phyloP scores from a whole-genome alignment of 1,139 yeast species.

The Sugiyamaella neomexicana region DNA sequence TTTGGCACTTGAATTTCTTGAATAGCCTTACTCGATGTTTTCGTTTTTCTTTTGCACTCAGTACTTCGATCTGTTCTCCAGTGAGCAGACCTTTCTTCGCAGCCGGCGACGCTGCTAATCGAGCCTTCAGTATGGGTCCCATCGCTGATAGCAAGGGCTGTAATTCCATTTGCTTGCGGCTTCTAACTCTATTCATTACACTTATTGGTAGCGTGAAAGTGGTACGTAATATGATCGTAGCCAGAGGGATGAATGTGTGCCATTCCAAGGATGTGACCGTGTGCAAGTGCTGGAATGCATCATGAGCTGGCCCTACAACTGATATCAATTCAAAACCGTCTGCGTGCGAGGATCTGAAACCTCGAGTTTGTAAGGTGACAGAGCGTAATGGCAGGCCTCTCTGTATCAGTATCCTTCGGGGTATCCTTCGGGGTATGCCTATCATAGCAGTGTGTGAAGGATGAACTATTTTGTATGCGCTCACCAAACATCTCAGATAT shows the following conservation, averaged over 20 bases:
- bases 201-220: slow-evolving; percentile 77
- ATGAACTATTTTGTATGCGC: too few relatives aligned
- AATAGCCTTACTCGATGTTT: slow-evolving; percentile 71
- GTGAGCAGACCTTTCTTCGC: slow-evolving; percentile 51
- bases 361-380: neutral
- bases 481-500: too few relatives aligned
- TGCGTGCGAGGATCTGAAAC: slow-evolving; percentile 20
- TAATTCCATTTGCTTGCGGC: slow-evolving; percentile 67
- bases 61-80: slow-evolving; percentile 71
- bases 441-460: neutral
- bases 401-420: neutral
- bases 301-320: slow-evolving; percentile 31
- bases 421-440: neutral
- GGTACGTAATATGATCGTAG: slow-evolving; percentile 66
- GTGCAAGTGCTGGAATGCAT: slow-evolving; percentile 33
- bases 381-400: neutral
- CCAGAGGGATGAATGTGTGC: slow-evolving; percentile 75
- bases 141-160: slow-evolving; percentile 65
- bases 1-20: slow-evolving; percentile 63
- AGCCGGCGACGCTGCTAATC: slow-evolving; percentile 53
- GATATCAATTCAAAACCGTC: slow-evolving; percentile 21
- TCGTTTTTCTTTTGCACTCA: slow-evolving; percentile 75
- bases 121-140: slow-evolving; percentile 70
- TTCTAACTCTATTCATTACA: slow-evolving; percentile 63
- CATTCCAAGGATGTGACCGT: slow-evolving; percentile 65